These are phyloP conservation scores for Exobasidium cylindrosporum DNA, from an alignment of 1,284 basidiomycete species.

Conservation along the genomic window DNA sequence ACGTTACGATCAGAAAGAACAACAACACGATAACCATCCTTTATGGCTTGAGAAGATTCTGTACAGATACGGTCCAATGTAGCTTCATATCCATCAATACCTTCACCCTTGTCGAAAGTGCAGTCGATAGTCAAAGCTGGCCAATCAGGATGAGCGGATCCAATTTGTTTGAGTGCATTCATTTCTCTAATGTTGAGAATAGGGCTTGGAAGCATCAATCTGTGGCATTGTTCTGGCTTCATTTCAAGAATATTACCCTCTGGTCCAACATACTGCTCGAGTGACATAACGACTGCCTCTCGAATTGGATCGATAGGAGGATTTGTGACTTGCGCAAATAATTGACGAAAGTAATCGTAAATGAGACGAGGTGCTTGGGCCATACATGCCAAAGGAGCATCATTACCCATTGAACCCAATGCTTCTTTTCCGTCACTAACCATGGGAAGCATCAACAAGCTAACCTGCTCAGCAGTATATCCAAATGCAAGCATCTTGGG, in stretches of 20 bases:
- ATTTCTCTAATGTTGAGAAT: conserved; percentile 48
- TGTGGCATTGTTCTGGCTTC: conserved; percentile 48
- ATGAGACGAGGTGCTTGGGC: conserved; percentile 45
- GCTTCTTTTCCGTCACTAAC: conserved; percentile 48
- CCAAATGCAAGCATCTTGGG: conserved; percentile 50
- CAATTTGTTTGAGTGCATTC: conserved; percentile 46
- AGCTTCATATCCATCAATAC: conserved; percentile 43
- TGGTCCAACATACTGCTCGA: conserved; percentile 51
- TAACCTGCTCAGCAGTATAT: conserved; percentile 52
- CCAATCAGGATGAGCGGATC: conserved; percentile 44
- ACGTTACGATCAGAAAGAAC: conserved; percentile 49
- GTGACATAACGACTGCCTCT: conserved; percentile 52
- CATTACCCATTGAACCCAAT: conserved; percentile 53
- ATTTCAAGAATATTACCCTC: conserved; percentile 53
- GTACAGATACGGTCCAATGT: conserved; percentile 49
- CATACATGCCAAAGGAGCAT: conserved; percentile 49
- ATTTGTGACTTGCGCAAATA: conserved; percentile 54
- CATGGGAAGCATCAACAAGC: conserved; percentile 52
- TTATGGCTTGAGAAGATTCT: conserved; percentile 48
- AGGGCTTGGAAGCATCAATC: conserved; percentile 41
- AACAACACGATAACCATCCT: conserved; percentile 40
- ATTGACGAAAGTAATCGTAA: conserved; percentile 54
- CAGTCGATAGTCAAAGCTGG: conserved; percentile 45
- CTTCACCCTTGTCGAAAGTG: conserved; percentile 48
- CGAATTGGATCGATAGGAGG: conserved; percentile 54